phyloP scores from a whole-genome alignment of 2,329 filamentous ascomycete species.

The Colletotrichum truncatum region DNA sequence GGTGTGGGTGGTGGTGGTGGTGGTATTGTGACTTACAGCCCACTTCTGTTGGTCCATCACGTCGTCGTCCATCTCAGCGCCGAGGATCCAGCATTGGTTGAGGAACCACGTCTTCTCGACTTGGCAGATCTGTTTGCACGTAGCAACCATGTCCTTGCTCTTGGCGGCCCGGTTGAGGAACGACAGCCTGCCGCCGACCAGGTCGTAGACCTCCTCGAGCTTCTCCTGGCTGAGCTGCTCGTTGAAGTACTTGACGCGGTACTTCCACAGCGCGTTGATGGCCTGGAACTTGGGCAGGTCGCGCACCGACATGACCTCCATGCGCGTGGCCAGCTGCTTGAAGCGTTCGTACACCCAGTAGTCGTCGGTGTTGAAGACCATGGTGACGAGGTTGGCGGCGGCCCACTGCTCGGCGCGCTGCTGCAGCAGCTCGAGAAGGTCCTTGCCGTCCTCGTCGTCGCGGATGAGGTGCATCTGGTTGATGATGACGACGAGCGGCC shows the following conservation, averaged over 20 bases:
- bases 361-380: constrained; percentile 96
- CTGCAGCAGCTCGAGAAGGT: constrained; percentile 92
- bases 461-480: constrained; percentile 93
- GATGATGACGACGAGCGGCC: constrained; percentile 89
- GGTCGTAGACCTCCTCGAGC: constrained; percentile 83
- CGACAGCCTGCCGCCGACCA: constrained; percentile 86
- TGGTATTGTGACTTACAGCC: constrained; percentile 67
- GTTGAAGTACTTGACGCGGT: constrained; percentile 80
- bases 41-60: constrained; percentile 99
- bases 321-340: constrained; percentile 90
- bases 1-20: too few relatives aligned
- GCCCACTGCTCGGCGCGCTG: constrained; percentile 98
- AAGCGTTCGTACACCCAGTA: constrained; percentile 98
- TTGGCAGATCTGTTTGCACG: constrained; percentile 78
- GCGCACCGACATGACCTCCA: constrained; percentile 89
- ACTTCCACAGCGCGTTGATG: constrained; percentile 78
- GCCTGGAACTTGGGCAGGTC: constrained; percentile 85
- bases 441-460: constrained; percentile 91
- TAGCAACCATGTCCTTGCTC: constrained; percentile 79
- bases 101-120: constrained; percentile 81
- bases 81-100: constrained; percentile 80
- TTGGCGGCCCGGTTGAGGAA: constrained; percentile 94
- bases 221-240: constrained; percentile 64
- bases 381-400: constrained; percentile 86
- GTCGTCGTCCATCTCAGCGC: constrained; percentile 87